These are phyloP conservation scores for Sambucus nigra DNA, from an alignment of 129 eudicot genomes.

Conservation along the genomic window DNA sequence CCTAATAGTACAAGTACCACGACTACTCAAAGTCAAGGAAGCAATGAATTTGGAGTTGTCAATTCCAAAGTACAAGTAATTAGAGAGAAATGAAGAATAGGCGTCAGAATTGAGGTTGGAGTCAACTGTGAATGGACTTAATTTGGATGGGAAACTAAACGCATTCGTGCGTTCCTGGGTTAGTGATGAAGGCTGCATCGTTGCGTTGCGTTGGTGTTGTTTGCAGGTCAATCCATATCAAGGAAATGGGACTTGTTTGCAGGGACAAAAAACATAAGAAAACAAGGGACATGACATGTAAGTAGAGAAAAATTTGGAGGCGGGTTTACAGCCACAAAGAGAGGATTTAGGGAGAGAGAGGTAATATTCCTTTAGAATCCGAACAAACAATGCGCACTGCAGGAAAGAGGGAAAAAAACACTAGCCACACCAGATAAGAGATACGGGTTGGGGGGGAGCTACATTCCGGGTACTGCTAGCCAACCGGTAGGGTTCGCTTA, in stretches of 20 bases:
- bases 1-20: conserved; percentile 32
- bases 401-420: too few species aligned
- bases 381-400: conserved; percentile 1
- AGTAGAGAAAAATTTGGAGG: conserved; percentile 20
- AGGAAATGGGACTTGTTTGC: background rate
- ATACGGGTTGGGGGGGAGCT: too few species aligned
- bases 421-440: too few species aligned
- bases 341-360: conserved; percentile 33
- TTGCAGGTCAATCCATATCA: conserved; percentile 1
- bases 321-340: conserved; percentile 59
- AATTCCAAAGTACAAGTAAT: conserved; percentile 23
- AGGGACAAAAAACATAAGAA: conserved; percentile 8
- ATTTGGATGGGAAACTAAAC: conserved; percentile 28
- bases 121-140: conserved; percentile 41
- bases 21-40: conserved; percentile 49
- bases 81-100: conserved; percentile 27
- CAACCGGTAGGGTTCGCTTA: too few species aligned
- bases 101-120: conserved; percentile 31
- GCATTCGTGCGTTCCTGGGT: conserved; percentile 47
- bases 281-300: conserved; percentile 1
- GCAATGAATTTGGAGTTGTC: conserved; percentile 35
- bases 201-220: conserved; percentile 5
- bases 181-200: conserved; percentile 55
- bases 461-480: too few species aligned
- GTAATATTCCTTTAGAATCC: conserved; percentile 23